phyloP scores from a whole-genome alignment of 441 rosid species.

The Brassica hybrid region DNA sequence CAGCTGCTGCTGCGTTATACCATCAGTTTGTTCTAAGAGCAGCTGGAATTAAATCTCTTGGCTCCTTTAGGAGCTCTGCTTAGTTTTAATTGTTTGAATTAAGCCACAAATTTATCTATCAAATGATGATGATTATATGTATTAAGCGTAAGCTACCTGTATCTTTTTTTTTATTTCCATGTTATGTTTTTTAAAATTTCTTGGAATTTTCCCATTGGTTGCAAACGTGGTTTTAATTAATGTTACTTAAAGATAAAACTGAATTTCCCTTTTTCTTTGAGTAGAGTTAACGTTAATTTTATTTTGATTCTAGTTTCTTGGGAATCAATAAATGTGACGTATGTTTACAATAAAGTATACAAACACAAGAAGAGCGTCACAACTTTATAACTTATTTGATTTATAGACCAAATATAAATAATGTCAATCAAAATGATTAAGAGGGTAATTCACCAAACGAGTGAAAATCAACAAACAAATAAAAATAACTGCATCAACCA shows the following conservation, averaged over 20 bases:
- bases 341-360: background rate
- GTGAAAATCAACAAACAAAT: too few relatives aligned
- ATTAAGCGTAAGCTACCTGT: conserved; percentile 11
- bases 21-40: conserved; percentile 71
- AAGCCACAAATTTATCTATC: conserved; percentile 25
- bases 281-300: conserved; percentile 25
- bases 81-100: conserved; percentile 9
- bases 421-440: too few relatives aligned
- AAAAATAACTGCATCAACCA: too few relatives aligned
- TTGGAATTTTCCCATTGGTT: conserved; percentile 27
- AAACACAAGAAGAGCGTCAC: background rate
- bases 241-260: conserved; percentile 38
- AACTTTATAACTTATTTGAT: background rate
- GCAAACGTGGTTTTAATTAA: conserved; percentile 30
- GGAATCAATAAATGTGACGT: conserved; percentile 6
- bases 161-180: conserved; percentile 16
- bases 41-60: conserved; percentile 61
- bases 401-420: background rate
- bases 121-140: conserved; percentile 16
- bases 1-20: conserved; percentile 64
- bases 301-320: background rate
- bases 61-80: conserved; percentile 82
- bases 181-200: conserved; percentile 1
- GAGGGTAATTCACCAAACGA: too few relatives aligned
- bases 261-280: conserved; percentile 23